Evolutionary conservation across 306 rosid species (phyloP).

Genomic region (Cyclanthera cordifolia): DNA sequence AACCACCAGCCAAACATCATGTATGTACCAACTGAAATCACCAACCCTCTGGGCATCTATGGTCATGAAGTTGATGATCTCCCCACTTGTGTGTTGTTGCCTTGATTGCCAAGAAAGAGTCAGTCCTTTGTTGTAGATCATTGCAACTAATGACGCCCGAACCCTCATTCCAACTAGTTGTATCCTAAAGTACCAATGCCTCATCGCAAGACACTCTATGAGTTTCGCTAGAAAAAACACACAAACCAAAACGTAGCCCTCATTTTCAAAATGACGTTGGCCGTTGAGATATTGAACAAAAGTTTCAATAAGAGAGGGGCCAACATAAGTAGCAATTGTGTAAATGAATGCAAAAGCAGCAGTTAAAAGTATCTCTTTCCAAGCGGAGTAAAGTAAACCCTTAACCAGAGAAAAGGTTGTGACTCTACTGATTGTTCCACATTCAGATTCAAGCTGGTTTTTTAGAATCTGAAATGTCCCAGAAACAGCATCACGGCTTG

Average conservation of each 20-base stretch:
- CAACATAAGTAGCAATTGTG: conserved; percentile 57
- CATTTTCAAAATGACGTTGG: conserved; percentile 27
- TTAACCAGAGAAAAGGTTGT: conserved; percentile 40
- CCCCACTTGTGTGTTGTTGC: conserved; percentile 48
- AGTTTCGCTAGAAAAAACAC: conserved; percentile 53
- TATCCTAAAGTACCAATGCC: conserved; percentile 52
- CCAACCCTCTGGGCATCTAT: conserved; percentile 78
- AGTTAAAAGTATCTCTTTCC: conserved; percentile 45
- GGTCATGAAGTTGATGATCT: conserved; percentile 68
- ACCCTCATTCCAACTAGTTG: conserved; percentile 52
- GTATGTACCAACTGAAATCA: conserved; percentile 54
- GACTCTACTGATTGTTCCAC: conserved; percentile 26
- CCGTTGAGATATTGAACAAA: conserved; percentile 68
- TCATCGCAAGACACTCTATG: conserved; percentile 46
- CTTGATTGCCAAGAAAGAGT: conserved; percentile 52
- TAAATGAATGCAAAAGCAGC: conserved; percentile 25
- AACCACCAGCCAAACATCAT: conserved; percentile 51
- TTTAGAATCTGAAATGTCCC: conserved; percentile 35
- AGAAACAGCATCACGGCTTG: conserved; percentile 30
- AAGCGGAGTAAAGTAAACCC: conserved; percentile 36
- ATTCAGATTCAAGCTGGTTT: conserved; percentile 38
- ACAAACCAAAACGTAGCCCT: conserved; percentile 48
- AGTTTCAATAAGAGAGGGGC: conserved; percentile 64
- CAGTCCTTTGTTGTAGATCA: conserved; percentile 55
- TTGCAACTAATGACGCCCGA: conserved; percentile 41